Percentiles rank a stretch among this genome's conserved stretches.
phyloP scores from a whole-genome alignment of 2,329 filamentous ascomycete genomes.

The Nakataea oryzae region DNA sequence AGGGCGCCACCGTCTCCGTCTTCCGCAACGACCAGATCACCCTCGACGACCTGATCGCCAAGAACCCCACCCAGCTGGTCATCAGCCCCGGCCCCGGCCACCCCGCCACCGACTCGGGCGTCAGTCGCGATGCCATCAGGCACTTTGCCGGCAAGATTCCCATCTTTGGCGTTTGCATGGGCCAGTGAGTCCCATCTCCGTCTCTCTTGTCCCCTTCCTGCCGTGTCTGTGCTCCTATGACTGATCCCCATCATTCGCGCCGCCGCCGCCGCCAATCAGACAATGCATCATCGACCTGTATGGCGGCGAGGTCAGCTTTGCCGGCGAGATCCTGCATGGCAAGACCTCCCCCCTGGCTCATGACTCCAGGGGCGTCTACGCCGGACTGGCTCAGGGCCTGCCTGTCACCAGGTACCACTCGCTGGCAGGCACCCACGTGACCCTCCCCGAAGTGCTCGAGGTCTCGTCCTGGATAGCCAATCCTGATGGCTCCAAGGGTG shows the following conservation, averaged over 20 bases:
- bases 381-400: slow-evolving; percentile 66
- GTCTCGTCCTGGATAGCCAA: slow-evolving; percentile 81
- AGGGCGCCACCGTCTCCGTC: slow-evolving; percentile 83
- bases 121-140: slow-evolving; percentile 84
- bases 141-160: slow-evolving; percentile 93
- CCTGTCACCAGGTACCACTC: slow-evolving; percentile 95
- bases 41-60: slow-evolving; percentile 69
- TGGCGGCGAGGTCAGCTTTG: slow-evolving; percentile 82
- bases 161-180: slow-evolving; percentile 97
- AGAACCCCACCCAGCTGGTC: slow-evolving; percentile 86
- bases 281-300: slow-evolving; percentile 96
- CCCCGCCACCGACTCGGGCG: slow-evolving; percentile 79
- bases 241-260: neutral
- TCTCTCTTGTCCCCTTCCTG: neutral
- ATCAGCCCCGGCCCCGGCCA: slow-evolving; percentile 93
- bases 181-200: slow-evolving; percentile 54
- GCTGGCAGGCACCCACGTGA: slow-evolving; percentile 81
- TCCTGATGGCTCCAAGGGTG: slow-evolving; percentile 65
- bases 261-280: slow-evolving; percentile 31
- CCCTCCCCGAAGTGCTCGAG: slow-evolving; percentile 75
- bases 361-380: slow-evolving; percentile 86
- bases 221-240: neutral
- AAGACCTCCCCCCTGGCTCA: slow-evolving; percentile 90
- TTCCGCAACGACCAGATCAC: slow-evolving; percentile 88
- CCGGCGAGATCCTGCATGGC: slow-evolving; percentile 92